phyloP scores from a whole-genome alignment of 176 grass and related monocot genomes.

The Melocanna baccifera region DNA sequence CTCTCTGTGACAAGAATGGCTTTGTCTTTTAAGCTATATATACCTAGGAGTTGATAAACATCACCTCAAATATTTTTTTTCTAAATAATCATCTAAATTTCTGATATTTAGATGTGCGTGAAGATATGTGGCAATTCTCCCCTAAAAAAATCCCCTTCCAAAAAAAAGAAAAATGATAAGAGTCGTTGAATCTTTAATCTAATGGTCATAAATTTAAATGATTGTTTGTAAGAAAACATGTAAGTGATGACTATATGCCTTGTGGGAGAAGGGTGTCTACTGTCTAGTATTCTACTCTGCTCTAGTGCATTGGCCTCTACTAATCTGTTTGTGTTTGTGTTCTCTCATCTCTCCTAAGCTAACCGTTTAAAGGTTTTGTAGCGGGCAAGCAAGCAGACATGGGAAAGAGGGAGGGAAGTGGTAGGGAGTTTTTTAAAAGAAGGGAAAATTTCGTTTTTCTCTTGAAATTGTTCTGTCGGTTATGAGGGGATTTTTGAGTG shows the following conservation, averaged over 20 bases:
- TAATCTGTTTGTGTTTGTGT: not conserved
- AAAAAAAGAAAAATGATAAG: too few relatives aligned
- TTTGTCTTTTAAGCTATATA: conserved; percentile 60
- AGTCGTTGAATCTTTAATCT: too few relatives aligned
- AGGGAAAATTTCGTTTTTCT: not conserved
- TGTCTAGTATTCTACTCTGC: conserved; percentile 2
- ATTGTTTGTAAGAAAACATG: too few relatives aligned
- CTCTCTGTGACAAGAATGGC: conserved; percentile 26
- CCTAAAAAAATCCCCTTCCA: too few relatives aligned
- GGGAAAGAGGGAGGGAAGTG: conserved; percentile 14
- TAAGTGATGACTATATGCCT: too few relatives aligned
- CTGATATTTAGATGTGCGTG: too few relatives aligned
- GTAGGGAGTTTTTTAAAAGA: not conserved
- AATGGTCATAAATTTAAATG: too few relatives aligned
- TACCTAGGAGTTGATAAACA: too few relatives aligned
- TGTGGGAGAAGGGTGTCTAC: conserved; percentile 56
- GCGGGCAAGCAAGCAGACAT: conserved; percentile 43
- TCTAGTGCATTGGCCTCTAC: not conserved
- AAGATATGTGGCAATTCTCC: too few relatives aligned
- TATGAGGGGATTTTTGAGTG: too few relatives aligned
- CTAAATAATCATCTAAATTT: too few relatives aligned
- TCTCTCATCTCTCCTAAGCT: conserved; percentile 23
- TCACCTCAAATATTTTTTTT: too few relatives aligned
- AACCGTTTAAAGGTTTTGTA: conserved; percentile 41
- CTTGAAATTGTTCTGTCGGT: not conserved